Percentiles rank a stretch among this genome's conserved stretches.
Evolutionary conservation across 495 filamentous ascomycete genomes (phyloP).

Genomic region (Copromyces sp.): DNA sequence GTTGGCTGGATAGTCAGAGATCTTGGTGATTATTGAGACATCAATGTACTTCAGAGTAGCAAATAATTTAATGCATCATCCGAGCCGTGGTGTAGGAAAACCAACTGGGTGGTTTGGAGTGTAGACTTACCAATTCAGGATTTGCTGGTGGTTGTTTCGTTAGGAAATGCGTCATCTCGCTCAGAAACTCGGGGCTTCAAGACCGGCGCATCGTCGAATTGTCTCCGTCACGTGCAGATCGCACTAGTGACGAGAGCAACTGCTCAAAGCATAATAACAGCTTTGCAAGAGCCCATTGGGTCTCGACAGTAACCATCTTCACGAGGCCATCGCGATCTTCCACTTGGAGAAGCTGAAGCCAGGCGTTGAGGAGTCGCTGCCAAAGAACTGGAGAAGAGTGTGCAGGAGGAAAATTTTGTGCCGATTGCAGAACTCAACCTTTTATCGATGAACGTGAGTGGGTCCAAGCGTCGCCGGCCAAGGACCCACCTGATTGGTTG

Average conservation of each 20-base stretch:
- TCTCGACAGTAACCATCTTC: not conserved
- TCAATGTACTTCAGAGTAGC: slow-evolving; percentile 52
- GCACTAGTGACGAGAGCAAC: not conserved
- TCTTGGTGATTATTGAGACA: slow-evolving; percentile 48
- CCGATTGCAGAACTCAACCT: not conserved
- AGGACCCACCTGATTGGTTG: not conserved
- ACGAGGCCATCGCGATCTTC: not conserved
- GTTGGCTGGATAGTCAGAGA: slow-evolving; percentile 40
- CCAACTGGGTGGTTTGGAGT: not conserved
- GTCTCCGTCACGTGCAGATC: not conserved
- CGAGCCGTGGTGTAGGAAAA: slow-evolving; percentile 10
- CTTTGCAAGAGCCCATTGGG: not conserved
- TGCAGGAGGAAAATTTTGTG: not conserved
- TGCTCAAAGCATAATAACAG: not conserved
- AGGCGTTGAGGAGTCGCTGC: not conserved
- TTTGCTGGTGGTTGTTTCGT: not conserved
- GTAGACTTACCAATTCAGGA: slow-evolving; percentile 8
- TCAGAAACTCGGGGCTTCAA: not conserved
- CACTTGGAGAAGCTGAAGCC: not conserved
- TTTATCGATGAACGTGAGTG: not conserved
- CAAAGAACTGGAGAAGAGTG: not conserved
- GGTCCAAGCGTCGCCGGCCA: not conserved
- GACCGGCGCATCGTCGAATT: not conserved
- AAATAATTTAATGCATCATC: slow-evolving; percentile 50
- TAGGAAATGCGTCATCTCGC: not conserved